Percentiles rank a stretch among this genome's conserved stretches.
Evolutionary conservation across 305 asterid genomes (phyloP).

Genomic region (Solanum hybrid): DNA sequence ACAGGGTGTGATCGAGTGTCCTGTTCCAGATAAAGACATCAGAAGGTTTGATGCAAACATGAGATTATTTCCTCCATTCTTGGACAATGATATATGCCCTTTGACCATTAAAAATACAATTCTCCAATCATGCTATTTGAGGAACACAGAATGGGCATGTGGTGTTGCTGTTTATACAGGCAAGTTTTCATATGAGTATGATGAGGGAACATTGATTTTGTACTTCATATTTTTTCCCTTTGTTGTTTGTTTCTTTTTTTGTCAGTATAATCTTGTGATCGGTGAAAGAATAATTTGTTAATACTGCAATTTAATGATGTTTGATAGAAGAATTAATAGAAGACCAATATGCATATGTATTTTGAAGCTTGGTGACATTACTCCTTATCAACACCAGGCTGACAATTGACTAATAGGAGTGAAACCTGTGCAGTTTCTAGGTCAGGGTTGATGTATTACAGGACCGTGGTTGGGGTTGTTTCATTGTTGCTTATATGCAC

Average conservation of each 20-base stretch:
- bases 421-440: not conserved
- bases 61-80: slow-evolving; percentile 93
- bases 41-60: slow-evolving; percentile 94
- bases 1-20: slow-evolving; percentile 96
- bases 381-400: not conserved
- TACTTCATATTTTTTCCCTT: not conserved
- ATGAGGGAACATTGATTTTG: slow-evolving; percentile 4
- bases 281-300: not conserved
- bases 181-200: slow-evolving; percentile 17
- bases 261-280: not conserved
- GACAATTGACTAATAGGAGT: not conserved
- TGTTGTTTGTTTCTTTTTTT: not conserved
- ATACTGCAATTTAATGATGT: not conserved
- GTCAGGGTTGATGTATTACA: not conserved
- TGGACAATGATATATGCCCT: slow-evolving; percentile 91
- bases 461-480: not conserved
- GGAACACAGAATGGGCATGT: slow-evolving; percentile 99
- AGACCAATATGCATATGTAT: not conserved
- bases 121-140: slow-evolving; percentile 93
- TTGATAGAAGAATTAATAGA: not conserved
- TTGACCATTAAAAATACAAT: slow-evolving; percentile 81
- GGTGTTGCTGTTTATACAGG: slow-evolving; percentile 99
- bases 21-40: slow-evolving; percentile 87
- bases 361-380: not conserved
- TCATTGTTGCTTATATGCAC: not conserved